These are phyloP conservation scores for Clonostachys rhizophaga DNA, from an alignment of 2,329 filamentous ascomycete species.

Conservation along the genomic window DNA sequence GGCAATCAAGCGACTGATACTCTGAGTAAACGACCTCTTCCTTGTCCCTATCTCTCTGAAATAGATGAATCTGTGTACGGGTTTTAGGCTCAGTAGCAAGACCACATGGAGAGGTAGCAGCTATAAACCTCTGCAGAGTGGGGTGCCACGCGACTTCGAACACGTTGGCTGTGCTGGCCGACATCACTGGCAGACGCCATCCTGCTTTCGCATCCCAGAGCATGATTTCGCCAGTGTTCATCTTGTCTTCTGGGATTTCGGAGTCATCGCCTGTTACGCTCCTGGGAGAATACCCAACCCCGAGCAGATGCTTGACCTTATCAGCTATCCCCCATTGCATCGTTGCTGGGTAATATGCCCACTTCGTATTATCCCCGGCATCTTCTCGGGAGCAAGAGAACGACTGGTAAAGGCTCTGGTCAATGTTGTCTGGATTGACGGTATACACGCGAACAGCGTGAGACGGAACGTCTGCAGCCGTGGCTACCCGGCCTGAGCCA, in stretches of 20 bases:
- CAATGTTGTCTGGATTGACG: constrained; percentile 28
- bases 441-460: constrained; percentile 55
- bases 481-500: constrained; percentile 45
- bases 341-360: constrained; percentile 60
- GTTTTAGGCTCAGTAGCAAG: constrained; percentile 32
- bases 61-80: constrained; percentile 55
- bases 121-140: constrained; percentile 44
- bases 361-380: constrained; percentile 34
- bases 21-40: constrained; percentile 27
- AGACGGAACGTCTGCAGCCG: constrained; percentile 49
- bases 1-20: constrained; percentile 53
- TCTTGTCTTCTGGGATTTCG: constrained; percentile 54
- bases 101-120: constrained; percentile 49
- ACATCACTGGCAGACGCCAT: constrained; percentile 39
- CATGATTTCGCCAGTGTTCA: constrained; percentile 54
- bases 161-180: constrained; percentile 52
- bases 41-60: constrained; percentile 23
- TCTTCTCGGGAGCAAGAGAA: constrained; percentile 35
- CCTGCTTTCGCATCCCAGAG: constrained; percentile 48
- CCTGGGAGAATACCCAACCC: constrained; percentile 60
- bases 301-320: constrained; percentile 42
- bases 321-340: constrained; percentile 54
- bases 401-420: constrained; percentile 24
- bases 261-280: constrained; percentile 43
- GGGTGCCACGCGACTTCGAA: constrained; percentile 65